Base-by-base conservation (phyloP, 805 yeast species). In the Hanseniaspora pseudoguilliermondii region DNA sequence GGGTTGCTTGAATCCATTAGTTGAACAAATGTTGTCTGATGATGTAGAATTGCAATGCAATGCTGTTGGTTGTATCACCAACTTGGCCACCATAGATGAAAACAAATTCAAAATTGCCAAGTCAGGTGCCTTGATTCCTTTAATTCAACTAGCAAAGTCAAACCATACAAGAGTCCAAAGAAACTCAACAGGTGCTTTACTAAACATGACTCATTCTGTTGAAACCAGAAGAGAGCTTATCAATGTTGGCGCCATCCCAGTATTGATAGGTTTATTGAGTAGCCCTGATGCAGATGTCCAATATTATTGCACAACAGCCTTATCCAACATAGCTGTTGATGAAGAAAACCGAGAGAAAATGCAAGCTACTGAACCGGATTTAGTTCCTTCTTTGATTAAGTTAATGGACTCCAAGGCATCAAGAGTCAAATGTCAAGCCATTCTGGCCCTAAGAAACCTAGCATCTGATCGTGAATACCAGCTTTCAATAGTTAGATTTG, bases 1-100 rank as follows among this genome's bases (percentile, higher is more conserved):
- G 96, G 97, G 97, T 32, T 98, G 97, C 2, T 78, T 93, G 57
- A 96, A 90, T 60, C 97, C 97, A 5, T 78, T 93, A 47, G 93
- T 93, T 63, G 83, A 95, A 69, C 98, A 93, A 72, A 93, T 93
- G 99, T 84, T 88, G 84, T 84, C 95, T 43, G 80, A 93, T 55
- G 93, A 93, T 65, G 95, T 93, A 57, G 99, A 93, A 70, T 97
- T 93, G 41, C 98, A 93, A 72, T 93, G 99, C 71, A 93, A 93
- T 67, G 98, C 99, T 2, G 98, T 93, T 57, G 99, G 99, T 18
- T 93, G 98, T 69, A 90, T 93, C 66, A 93, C 99, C 39, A 93
- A 93, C 67, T 79, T 93, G 69, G 98, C 98, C 8, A 93, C 98
- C 7, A 96, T 87, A 71, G 99, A 93, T 70, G 96, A 88, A 65